Percentiles rank a stretch among this genome's conserved stretches.
Conservation (phyloP, 2,329 filamentous ascomycete genomes). For the Furcasterigmium furcatum region DNA sequence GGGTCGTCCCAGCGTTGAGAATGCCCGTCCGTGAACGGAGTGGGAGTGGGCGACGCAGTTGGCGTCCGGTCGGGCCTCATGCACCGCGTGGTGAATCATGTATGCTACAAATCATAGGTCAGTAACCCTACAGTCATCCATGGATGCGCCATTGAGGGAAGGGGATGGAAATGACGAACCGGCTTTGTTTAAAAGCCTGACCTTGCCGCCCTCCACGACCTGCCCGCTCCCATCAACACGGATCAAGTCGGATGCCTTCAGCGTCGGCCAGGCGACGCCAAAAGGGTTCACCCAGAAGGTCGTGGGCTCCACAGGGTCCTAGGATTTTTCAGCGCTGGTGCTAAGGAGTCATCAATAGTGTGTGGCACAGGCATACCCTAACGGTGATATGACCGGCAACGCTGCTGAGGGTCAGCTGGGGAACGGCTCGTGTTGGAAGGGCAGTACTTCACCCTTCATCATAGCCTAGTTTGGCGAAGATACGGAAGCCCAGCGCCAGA, state of each 20-base stretch:
- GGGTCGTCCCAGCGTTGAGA: constrained; percentile 57
- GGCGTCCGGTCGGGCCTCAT: constrained; percentile 51
- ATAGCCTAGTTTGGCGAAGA: constrained; percentile 55
- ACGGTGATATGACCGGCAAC: background rate
- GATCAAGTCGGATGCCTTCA: constrained; percentile 55
- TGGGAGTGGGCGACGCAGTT: constrained; percentile 53
- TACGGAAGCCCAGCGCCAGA: constrained; percentile 52
- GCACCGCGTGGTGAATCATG: constrained; percentile 47
- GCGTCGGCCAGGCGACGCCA: background rate
- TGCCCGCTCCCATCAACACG: constrained; percentile 58
- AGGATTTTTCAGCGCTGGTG: background rate
- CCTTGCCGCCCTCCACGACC: constrained; percentile 54
- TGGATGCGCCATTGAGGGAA: too few relatives aligned
- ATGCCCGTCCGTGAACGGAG: constrained; percentile 51
- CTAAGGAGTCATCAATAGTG: background rate
- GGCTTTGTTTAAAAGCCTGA: constrained; percentile 21
- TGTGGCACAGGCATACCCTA: background rate
- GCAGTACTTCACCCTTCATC: too few relatives aligned
- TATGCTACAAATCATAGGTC: too few relatives aligned
- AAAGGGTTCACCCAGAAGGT: background rate
- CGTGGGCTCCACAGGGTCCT: background rate
- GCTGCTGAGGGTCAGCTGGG: constrained; percentile 1
- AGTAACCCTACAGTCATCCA: too few relatives aligned
- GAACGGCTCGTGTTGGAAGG: too few relatives aligned
- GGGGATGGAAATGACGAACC: too few relatives aligned